Evolutionary conservation across 208 protist genomes (phyloP), one percentile per base, ranked within the genome.

Genomic region (Spongospora subterranea): DNA sequence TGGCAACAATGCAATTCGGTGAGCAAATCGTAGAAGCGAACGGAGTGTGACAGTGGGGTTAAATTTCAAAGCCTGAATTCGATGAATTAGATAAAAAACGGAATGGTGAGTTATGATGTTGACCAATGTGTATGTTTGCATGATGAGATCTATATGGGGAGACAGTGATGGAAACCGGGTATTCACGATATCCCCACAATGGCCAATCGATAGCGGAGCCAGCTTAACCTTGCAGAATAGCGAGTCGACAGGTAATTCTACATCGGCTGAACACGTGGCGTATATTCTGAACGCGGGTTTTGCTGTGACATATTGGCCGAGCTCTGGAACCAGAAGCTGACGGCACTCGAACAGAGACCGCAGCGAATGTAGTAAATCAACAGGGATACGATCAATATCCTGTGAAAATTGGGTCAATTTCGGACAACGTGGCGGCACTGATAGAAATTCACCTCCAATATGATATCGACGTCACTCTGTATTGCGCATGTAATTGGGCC

Each of bases 371-470:
- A 93, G 45, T n/a, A 99, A 97, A 88, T 99, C 99, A 88, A 98
- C 95, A 0, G 98, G 98, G 20, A 98, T 98, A 17, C 98, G 93
- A 93, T 99, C 98, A 76, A 99, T 97, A 94, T 99, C 50, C 50
- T 60, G 50, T 29, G 13, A 24, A 60, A 24, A 60, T 29, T 29
- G 50, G 50, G 6, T 6, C 6, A 24, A 24, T 60, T 60, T 29
- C 13, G 50, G 50, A 29, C 50, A 29, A 60, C 13, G 50, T n/a
- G n/a, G 50, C 24, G 6, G 6, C 24, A 60, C 13, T 6, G 50
- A 29, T 60, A 29, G 13, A 6, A 6, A 60, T 29, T 6, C 24
- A 60, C 98, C 90, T 99, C 98, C 92, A 99, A 97, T 13, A 99
- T 88, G 88, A 99, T 95, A 98, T 98, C 99, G 64, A 95, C 94